Evolutionary conservation across 2,329 filamentous ascomycete species (phyloP), one percentile per base, ranked within the genome.

Genomic region (Apiospora marii): DNA sequence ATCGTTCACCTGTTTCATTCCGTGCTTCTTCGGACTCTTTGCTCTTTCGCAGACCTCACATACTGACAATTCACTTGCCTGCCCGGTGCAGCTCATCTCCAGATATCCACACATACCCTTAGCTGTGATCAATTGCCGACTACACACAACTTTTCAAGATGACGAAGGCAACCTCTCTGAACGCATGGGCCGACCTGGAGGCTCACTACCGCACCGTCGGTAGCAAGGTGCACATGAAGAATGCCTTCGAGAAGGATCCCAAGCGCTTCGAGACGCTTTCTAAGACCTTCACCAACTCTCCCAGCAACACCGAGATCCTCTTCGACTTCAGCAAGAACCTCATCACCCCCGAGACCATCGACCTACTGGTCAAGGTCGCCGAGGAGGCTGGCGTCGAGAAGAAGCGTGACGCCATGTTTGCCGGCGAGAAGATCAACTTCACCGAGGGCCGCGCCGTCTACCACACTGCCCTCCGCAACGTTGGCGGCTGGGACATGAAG

Each of bases 281-380:
- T 82, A 93, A 92, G 83, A 94, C 90, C 80, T 98, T 98, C 84
- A 87, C 91, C 43, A 95, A 94, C 84, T 83, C 89, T 70, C 92
- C 93, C 77, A 94, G 97, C 80, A 89, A 89, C 80, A 92, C 91
- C 78, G 94, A 98, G 76, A 96, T 97, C 80, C 90, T 99, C 75
- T 99, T 98, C 85, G 96, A 99, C 85, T 99, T 98, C 87, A 96
- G 93, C 87, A 99, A 99, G 91, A 99, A 99, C 90, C 95, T 99
- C 84, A 84, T 98, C 79, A 96, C 93, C 74, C 94, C 98, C 78
- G 95, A 98, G 85, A 98, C 96, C 5, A 87, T 98, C 70, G 88
- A 92, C 76, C 89, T 98, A 69, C 90, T 99, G 71, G 88, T 97
- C 79, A 92, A 97, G 87, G 91, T 99, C 41, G 96, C 96, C 75